Percentiles rank a stretch among this genome's conserved stretches.
Evolutionary conservation across 768 basidiomycete genomes (phyloP).

Genomic region (Suillus plorans): DNA sequence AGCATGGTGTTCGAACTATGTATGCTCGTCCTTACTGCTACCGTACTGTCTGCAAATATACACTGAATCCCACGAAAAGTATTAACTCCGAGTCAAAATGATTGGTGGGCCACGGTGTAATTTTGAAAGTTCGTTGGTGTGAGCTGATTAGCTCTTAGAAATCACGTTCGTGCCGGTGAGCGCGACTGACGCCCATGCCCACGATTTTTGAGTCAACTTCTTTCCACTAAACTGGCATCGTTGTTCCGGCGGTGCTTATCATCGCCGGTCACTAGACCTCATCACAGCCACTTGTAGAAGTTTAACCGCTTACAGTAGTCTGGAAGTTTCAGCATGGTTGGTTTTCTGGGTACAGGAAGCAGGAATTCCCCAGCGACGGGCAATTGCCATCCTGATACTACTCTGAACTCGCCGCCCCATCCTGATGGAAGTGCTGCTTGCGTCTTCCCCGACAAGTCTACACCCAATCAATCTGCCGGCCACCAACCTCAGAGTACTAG

Average conservation of each 20-base stretch:
- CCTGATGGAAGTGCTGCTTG: constrained; percentile 33
- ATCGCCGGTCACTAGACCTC: neutral
- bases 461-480: constrained; percentile 47
- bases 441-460: constrained; percentile 45
- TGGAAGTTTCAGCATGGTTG: constrained; percentile 32
- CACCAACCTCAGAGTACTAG: constrained; percentile 28
- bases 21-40: neutral
- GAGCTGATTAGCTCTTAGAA: neutral
- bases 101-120: neutral
- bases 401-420: constrained; percentile 34
- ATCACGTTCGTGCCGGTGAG: neutral
- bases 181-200: constrained; percentile 2
- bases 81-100: neutral
- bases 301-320: neutral
- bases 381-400: constrained; percentile 22
- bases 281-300: constrained; percentile 3
- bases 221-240: constrained; percentile 5
- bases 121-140: neutral
- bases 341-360: constrained; percentile 36
- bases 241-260: neutral
- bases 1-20: neutral
- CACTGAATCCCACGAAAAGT: neutral
- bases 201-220: neutral
- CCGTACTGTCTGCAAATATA: neutral
- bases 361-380: constrained; percentile 33